Conservation (phyloP, 2,329 filamentous ascomycete species). For the Penicillium palitans region DNA sequence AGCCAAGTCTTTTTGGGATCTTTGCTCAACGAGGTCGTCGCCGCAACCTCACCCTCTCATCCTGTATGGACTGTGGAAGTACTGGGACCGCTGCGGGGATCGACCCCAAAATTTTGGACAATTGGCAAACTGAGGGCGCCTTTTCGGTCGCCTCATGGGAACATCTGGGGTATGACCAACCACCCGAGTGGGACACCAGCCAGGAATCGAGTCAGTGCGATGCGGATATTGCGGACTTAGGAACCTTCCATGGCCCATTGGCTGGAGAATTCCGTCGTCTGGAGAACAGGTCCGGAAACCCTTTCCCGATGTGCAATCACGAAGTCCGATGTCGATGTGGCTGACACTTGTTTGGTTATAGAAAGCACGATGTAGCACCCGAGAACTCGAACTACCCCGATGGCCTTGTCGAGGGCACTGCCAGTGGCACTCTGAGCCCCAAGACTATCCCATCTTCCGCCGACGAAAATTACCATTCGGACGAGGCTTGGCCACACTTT, state of each 20-base stretch:
- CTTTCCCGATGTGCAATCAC: neutral
- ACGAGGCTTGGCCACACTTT: constrained; percentile 42
- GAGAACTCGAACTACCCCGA: constrained; percentile 37
- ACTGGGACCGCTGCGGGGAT: constrained; percentile 41
- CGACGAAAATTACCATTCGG: constrained; percentile 41
- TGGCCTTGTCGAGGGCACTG: constrained; percentile 31
- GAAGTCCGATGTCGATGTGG: neutral
- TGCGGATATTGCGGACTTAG: constrained; percentile 38
- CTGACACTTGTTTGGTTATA: constrained; percentile 22
- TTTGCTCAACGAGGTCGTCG: constrained; percentile 24
- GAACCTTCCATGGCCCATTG: constrained; percentile 32
- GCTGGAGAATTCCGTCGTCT: constrained; percentile 26
- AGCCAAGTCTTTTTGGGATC: constrained; percentile 24
- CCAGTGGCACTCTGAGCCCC: constrained; percentile 41
- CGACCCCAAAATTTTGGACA: constrained; percentile 45
- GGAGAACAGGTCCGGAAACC: constrained; percentile 32
- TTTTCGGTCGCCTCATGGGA: constrained; percentile 41
- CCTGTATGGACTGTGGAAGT: constrained; percentile 43
- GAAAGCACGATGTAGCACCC: constrained; percentile 34
- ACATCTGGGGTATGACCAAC: constrained; percentile 37
- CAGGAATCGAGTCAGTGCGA: constrained; percentile 42
- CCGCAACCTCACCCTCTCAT: constrained; percentile 16
- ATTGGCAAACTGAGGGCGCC: constrained; percentile 40
- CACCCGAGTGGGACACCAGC: constrained; percentile 41
- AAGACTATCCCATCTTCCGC: constrained; percentile 38